Evolutionary conservation across 2,329 filamentous ascomycete species (phyloP).

Genomic region (Sphaceloma murrayae): DNA sequence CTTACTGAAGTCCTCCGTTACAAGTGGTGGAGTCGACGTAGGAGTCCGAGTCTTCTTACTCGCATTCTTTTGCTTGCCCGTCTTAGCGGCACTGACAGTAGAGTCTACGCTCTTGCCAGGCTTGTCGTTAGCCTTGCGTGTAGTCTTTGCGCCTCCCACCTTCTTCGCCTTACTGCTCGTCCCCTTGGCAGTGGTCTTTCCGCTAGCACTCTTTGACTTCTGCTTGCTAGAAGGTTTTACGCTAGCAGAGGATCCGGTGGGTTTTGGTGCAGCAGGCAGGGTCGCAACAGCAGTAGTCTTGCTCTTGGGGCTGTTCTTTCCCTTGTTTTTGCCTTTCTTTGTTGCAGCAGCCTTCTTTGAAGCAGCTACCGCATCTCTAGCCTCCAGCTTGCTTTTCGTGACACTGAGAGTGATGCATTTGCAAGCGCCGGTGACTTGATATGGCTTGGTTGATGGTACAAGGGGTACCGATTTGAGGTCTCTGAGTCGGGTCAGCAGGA

Average conservation of each 20-base stretch:
- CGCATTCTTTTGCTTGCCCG: not conserved
- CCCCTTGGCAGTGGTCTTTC: no score
- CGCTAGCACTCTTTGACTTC: conserved; percentile 6
- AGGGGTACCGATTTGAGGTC: not conserved
- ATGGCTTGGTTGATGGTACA: not conserved
- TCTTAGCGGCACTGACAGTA: no score
- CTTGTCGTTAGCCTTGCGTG: no score
- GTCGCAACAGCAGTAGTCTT: no score
- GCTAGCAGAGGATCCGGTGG: no score
- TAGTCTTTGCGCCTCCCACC: not conserved
- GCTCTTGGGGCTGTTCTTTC: no score
- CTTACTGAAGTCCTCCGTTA: no score
- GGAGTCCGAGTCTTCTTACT: not conserved
- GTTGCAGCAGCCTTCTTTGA: not conserved
- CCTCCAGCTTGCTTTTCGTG: not conserved
- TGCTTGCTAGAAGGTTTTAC: no score
- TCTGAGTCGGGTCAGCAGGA: not conserved
- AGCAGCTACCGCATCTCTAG: not conserved
- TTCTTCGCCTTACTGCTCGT: no score
- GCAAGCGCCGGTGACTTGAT: conserved; percentile 5
- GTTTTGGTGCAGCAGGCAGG: no score
- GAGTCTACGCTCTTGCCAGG: not conserved
- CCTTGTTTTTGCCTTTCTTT: not conserved
- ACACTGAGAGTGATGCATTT: conserved; percentile 11
- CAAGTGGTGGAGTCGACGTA: no score